Conservation (phyloP, 164 flowering plant genomes). For the Macadamia integrifolia region DNA sequence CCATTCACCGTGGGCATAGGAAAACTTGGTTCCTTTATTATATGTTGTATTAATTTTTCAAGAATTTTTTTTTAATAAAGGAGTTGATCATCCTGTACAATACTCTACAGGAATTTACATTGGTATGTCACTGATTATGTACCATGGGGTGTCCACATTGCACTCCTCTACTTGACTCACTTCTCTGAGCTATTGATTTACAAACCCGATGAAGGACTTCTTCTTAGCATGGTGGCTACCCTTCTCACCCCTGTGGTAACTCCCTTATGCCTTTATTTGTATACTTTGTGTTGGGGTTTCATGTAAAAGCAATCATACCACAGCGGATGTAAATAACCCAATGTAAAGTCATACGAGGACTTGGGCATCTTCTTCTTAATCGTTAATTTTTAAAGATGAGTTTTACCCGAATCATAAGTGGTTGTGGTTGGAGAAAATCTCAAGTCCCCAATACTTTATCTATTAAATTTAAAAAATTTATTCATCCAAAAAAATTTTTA, state of each 20-base stretch:
- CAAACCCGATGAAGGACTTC: slow-evolving; percentile 61
- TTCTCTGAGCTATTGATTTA: slow-evolving; percentile 59
- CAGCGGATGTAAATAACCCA: too few species aligned
- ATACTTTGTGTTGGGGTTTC: too few species aligned
- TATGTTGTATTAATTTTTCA: too few species aligned
- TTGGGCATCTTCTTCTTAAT: background rate
- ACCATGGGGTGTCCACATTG: slow-evolving; percentile 32
- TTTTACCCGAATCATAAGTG: too few species aligned
- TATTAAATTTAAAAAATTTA: too few species aligned
- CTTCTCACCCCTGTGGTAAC: slow-evolving; percentile 23
- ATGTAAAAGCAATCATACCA: too few species aligned
- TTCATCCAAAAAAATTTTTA: background rate
- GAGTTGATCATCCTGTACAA: slow-evolving; percentile 25
- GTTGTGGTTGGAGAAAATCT: too few species aligned
- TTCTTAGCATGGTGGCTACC: slow-evolving; percentile 40
- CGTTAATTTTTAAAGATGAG: too few species aligned
- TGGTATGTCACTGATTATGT: slow-evolving; percentile 22
- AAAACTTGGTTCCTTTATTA: too few species aligned
- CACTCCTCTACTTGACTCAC: slow-evolving; percentile 34
- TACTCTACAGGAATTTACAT: slow-evolving; percentile 26
- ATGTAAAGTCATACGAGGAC: background rate
- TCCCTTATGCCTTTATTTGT: background rate
- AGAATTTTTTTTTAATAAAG: slow-evolving; percentile 7
- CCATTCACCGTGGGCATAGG: too few species aligned
- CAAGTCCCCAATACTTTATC: too few species aligned